Evolutionary conservation across 441 rosid species (phyloP).

Genomic region (Cnidoscolus chayamansa): DNA sequence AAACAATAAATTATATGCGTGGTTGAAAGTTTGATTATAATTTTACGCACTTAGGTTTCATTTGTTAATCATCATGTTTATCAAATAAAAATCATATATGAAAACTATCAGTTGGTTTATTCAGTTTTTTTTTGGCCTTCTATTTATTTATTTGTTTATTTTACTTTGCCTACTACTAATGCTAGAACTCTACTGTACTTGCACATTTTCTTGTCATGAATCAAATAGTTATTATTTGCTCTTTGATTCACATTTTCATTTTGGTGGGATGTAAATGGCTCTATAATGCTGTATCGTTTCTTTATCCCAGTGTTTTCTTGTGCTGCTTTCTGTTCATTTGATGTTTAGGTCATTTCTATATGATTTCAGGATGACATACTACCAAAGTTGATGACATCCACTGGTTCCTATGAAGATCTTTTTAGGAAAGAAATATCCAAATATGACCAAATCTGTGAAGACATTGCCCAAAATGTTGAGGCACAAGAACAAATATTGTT

Average conservation of each 20-base stretch:
- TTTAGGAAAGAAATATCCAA: slow-evolving; percentile 89
- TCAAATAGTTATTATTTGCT: neutral
- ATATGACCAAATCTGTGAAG: slow-evolving; percentile 77
- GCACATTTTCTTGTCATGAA: neutral
- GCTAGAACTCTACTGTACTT: neutral
- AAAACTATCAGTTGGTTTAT: too few relatives aligned
- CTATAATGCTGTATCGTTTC: neutral
- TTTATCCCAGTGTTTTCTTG: neutral
- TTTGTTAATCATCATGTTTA: too few relatives aligned
- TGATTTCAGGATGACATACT: slow-evolving; percentile 84
- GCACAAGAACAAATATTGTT: slow-evolving; percentile 81
- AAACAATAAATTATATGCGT: too few relatives aligned
- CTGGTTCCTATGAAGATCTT: slow-evolving; percentile 89
- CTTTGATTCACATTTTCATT: neutral
- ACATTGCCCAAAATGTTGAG: slow-evolving; percentile 77
- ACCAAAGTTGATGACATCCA: slow-evolving; percentile 91
- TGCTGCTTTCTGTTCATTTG: slow-evolving; percentile 11
- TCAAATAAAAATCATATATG: too few relatives aligned
- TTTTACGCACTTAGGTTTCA: too few relatives aligned
- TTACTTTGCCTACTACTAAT: too few relatives aligned
- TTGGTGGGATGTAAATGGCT: slow-evolving; percentile 3
- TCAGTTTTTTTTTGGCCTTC: too few relatives aligned
- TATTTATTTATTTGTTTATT: too few relatives aligned
- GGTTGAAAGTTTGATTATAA: too few relatives aligned
- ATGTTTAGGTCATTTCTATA: slow-evolving; percentile 12